Conservation (phyloP, 108 stramenopile genomes). For the Aurantiochytrium sp. region DNA sequence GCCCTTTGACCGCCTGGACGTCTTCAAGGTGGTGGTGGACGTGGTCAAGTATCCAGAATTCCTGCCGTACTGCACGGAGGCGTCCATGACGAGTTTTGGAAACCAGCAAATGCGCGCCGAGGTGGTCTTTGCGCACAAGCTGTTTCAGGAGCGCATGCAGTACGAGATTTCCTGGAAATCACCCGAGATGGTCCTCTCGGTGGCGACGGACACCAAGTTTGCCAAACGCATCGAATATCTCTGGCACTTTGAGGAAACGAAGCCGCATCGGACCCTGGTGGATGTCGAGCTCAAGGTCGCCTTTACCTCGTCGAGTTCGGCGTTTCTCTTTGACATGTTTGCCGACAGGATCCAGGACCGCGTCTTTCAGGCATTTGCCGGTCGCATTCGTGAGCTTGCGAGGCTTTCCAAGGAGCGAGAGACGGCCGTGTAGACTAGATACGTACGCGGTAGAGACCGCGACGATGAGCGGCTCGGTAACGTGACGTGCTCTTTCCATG, state of each 20-base stretch:
- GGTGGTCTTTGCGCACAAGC: background rate
- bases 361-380: background rate
- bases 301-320: background rate
- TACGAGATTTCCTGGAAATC: background rate
- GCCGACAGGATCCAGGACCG: background rate
- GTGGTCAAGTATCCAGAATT: slow-evolving; percentile 2
- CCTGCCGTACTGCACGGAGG: background rate
- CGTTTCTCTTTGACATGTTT: background rate
- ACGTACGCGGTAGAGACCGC: background rate
- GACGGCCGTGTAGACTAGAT: background rate
- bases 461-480: background rate
- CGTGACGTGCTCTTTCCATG: too few species aligned
- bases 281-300: background rate
- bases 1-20: background rate
- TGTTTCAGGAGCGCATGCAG: background rate
- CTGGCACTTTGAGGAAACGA: background rate
- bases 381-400: background rate
- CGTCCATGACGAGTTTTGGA: background rate
- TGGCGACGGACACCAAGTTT: background rate
- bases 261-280: background rate
- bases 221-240: background rate
- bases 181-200: background rate
- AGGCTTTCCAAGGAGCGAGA: background rate
- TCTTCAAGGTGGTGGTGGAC: background rate
- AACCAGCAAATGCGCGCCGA: background rate